phyloP scores from a whole-genome alignment of 768 basidiomycete genomes.

The Leucocoprinus leucothites region DNA sequence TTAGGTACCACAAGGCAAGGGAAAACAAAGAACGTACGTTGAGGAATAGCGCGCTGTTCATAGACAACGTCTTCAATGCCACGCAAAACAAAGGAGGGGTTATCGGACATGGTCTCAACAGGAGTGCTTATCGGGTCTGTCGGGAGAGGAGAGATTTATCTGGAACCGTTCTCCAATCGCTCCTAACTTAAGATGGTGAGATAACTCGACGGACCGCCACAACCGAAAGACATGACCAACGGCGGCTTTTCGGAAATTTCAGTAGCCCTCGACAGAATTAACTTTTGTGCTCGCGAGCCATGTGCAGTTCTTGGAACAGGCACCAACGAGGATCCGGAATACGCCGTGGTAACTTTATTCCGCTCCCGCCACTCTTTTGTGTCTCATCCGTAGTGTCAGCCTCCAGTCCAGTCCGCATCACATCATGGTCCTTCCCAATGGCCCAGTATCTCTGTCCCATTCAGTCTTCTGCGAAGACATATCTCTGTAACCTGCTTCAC shows the following conservation, averaged over 20 bases:
- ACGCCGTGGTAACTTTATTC: background rate
- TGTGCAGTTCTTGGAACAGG: too few relatives aligned
- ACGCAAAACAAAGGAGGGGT: slow-evolving; percentile 76
- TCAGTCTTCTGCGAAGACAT: slow-evolving; percentile 9
- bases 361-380: too few relatives aligned
- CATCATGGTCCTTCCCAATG: background rate
- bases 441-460: background rate
- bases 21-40: slow-evolving; percentile 40
- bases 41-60: slow-evolving; percentile 74
- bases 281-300: too few relatives aligned
- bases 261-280: too few relatives aligned
- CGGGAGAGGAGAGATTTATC: background rate
- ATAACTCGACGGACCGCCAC: slow-evolving; percentile 14
- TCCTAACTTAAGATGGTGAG: slow-evolving; percentile 6
- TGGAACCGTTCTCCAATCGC: background rate
- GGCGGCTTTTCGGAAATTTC: background rate
- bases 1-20: too few relatives aligned
- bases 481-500: background rate
- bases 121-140: slow-evolving; percentile 4
- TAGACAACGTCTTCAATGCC: slow-evolving; percentile 66
- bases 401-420: background rate
- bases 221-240: slow-evolving; percentile 1
- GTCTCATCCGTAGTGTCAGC: background rate
- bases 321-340: background rate
- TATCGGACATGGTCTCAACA: slow-evolving; percentile 56